Base-by-base conservation (phyloP, 352 stramenopile genomes). In the Aphanomyces cochlioides region DNA sequence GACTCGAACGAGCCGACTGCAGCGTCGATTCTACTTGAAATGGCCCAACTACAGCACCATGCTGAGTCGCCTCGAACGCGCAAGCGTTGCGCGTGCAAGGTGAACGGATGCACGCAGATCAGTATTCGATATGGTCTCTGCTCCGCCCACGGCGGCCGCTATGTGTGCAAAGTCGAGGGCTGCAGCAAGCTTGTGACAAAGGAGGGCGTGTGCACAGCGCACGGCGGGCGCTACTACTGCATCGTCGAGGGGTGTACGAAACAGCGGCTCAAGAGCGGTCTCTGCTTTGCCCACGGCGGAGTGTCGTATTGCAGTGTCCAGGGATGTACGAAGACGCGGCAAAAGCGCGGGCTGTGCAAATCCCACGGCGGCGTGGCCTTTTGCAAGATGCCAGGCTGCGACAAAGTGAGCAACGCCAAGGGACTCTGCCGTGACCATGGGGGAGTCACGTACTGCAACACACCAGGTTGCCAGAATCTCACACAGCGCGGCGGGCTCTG, bases 161-260 rank as follows among this genome's bases (percentile, higher is more conserved):
- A 82, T 47, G 81, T 85, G 54, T 93, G 86, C 76, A 85, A 88
- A 45, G 81, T 88, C 37, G 80, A 87, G 45, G 84, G 84, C 12
- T 93, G 86, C 47, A 77, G 84, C 40, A 93, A 93, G 68, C 90
- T 61, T 77, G 84, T 56, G 82, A 84, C 4, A 81, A 92, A 71
- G 85, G 84, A 70, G 37, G 64, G 68, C 43, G 87, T 89, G 54
- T 70, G 64, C 21, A 70, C 64, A 21, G 47, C 64, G 69, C 87
- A 94, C 70, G 82, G 87, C 34, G 85, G 85, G 37, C 82, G 87
- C 36, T 92, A 93, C 76, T 81, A 84, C 28, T 93, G 87, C 71
- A 83, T 91, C 61, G 78, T 83, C 56, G 81, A 92, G 0, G 82
- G 82, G n/a, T 95, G 87, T 65, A 83, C 90, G 21, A 95, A 95